phyloP scores from a whole-genome alignment of 1,284 basidiomycete genomes.

The Coniferiporia weirii region DNA sequence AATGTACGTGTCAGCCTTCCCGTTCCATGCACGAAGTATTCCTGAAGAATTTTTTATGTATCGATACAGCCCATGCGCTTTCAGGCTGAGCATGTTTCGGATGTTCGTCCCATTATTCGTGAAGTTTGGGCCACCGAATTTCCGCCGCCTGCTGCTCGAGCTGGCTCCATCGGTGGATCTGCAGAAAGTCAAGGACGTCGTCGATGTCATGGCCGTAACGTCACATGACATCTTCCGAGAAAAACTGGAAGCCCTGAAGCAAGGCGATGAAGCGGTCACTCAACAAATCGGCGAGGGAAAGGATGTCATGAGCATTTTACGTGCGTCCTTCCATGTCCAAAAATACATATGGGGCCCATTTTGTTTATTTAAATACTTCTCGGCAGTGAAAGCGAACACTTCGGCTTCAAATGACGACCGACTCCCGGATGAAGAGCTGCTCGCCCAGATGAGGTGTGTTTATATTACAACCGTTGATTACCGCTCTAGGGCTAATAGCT shows the following conservation, averaged over 20 bases:
- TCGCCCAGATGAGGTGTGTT: conserved; percentile 18
- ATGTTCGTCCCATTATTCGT: conserved; percentile 16
- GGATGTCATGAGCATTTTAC: conserved; percentile 19
- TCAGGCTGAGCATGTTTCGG: conserved; percentile 18
- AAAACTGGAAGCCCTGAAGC: conserved; percentile 11
- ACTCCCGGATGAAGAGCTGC: conserved; percentile 18
- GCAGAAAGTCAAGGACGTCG: conserved; percentile 16
- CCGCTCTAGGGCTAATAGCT: too few species aligned
- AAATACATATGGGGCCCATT: neutral
- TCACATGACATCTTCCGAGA: conserved; percentile 16
- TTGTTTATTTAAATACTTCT: neutral
- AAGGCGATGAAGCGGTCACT: conserved; percentile 13
- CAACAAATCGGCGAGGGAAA: conserved; percentile 17
- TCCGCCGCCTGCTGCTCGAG: conserved; percentile 17
- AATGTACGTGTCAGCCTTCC: conserved; percentile 12
- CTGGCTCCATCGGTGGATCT: conserved; percentile 14
- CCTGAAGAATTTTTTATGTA: neutral
- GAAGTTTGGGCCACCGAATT: conserved; percentile 13
- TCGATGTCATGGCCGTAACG: conserved; percentile 17
- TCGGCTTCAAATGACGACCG: conserved; percentile 12
- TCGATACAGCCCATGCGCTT: conserved; percentile 13
- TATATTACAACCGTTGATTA: too few species aligned
- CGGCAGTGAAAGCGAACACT: conserved; percentile 16
- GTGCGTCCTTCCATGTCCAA: neutral
- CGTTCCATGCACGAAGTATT: neutral